These are phyloP conservation scores for Cryptosporidium ryanae DNA, from an alignment of 169 alveolate species.

Conservation along the genomic window DNA sequence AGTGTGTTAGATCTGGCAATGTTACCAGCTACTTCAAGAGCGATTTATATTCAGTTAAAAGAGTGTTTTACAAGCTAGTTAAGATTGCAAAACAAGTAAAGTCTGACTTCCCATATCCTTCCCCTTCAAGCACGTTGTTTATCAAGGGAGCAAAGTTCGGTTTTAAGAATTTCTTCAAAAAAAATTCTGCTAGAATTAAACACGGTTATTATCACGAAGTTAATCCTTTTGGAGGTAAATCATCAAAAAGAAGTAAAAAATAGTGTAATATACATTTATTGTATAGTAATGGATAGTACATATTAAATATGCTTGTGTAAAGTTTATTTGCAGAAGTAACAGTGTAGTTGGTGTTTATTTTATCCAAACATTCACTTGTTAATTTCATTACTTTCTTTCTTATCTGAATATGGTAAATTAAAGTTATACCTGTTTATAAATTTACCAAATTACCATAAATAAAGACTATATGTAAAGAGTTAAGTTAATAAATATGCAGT, in stretches of 20 bases:
- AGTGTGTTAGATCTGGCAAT: slow-evolving; percentile 6
- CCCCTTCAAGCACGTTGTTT: slow-evolving; percentile 61
- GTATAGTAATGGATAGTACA: too few relatives aligned
- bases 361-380: too few relatives aligned
- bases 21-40: neutral
- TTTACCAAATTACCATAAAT: too few relatives aligned
- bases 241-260: neutral
- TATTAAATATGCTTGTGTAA: too few relatives aligned
- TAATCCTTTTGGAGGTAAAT: slow-evolving; percentile 26
- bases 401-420: too few relatives aligned
- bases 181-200: slow-evolving; percentile 49
- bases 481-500: too few relatives aligned
- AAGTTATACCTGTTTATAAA: too few relatives aligned
- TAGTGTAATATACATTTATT: too few relatives aligned
- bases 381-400: too few relatives aligned
- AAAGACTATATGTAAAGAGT: too few relatives aligned
- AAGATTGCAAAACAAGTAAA: slow-evolving; percentile 5
- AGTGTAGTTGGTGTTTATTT: too few relatives aligned
- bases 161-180: slow-evolving; percentile 38
- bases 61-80: slow-evolving; percentile 24
- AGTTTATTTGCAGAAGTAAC: too few relatives aligned
- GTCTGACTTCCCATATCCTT: slow-evolving; percentile 23
- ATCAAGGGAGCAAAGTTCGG: slow-evolving; percentile 62
- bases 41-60: neutral
- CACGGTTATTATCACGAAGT: slow-evolving; percentile 28